Conservation (phyloP, 108 stramenopile genomes). For the Pseudonitzschia multiseries region DNA sequence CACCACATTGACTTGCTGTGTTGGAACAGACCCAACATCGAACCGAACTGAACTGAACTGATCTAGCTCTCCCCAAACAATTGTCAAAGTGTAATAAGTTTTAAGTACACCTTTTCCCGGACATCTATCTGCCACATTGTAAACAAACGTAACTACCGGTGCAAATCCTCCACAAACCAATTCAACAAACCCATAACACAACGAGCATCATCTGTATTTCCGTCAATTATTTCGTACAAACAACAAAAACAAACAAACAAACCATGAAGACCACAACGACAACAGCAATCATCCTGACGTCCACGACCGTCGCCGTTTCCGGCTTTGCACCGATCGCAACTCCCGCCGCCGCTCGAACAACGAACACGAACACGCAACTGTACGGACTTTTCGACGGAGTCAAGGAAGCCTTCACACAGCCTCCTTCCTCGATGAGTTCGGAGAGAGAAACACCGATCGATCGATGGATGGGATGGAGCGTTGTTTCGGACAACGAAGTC, state of each 20-base stretch:
- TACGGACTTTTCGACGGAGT: constrained; percentile 85
- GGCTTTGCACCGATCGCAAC: constrained; percentile 15
- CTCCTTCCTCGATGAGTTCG: constrained; percentile 55
- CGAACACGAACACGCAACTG: constrained; percentile 37
- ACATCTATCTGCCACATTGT: too few species aligned
- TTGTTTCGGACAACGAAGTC: constrained; percentile 46
- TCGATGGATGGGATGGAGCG: constrained; percentile 92
- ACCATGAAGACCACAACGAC: constrained; percentile 43
- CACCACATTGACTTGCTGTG: constrained; percentile 6
- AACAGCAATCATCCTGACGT: constrained; percentile 31
- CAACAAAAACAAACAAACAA: too few species aligned
- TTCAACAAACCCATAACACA: too few species aligned
- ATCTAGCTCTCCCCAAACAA: neutral
- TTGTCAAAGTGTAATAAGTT: too few species aligned
- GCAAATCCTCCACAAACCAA: too few species aligned
- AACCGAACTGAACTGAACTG: neutral
- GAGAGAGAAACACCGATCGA: constrained; percentile 90
- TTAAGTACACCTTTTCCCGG: too few species aligned
- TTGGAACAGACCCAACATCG: neutral
- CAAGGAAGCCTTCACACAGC: constrained; percentile 78
- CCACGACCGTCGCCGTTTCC: constrained; percentile 28
- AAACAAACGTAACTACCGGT: too few species aligned
- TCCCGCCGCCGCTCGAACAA: neutral
- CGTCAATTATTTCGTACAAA: too few species aligned
- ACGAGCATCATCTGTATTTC: too few species aligned